Conservation (phyloP, 768 basidiomycete species). For the Aureoboletus auriporus region DNA sequence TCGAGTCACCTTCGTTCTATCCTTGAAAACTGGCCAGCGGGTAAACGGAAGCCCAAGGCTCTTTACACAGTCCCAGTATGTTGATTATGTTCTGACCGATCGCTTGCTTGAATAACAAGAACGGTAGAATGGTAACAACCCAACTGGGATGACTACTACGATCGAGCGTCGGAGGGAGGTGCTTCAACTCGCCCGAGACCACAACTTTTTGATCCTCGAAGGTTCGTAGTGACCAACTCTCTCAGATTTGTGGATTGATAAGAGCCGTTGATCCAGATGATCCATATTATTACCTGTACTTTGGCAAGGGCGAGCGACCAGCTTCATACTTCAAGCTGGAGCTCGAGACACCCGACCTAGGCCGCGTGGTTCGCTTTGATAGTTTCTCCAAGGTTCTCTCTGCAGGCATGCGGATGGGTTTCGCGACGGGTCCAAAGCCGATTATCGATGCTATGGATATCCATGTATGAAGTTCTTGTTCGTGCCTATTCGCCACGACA, state of each 20-base stretch:
- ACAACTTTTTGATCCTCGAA: constrained; percentile 83
- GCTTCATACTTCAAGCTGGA: constrained; percentile 85
- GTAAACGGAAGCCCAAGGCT: constrained; percentile 67
- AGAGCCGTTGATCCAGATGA: constrained; percentile 48
- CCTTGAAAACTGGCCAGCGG: constrained; percentile 71
- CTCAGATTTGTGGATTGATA: neutral
- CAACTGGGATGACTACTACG: constrained; percentile 76
- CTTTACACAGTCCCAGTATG: constrained; percentile 79
- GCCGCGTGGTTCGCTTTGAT: constrained; percentile 85
- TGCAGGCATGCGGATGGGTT: constrained; percentile 77
- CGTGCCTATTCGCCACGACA: constrained; percentile 10
- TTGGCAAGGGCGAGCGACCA: constrained; percentile 55
- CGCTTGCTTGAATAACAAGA: neutral
- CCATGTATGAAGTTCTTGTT: constrained; percentile 44
- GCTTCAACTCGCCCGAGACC: constrained; percentile 63
- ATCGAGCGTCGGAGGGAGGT: constrained; percentile 67
- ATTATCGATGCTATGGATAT: constrained; percentile 70
- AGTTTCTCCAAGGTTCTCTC: constrained; percentile 83
- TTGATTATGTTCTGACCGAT: constrained; percentile 5
- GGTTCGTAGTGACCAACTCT: constrained; percentile 37
- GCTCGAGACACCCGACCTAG: constrained; percentile 56
- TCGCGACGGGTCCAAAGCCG: constrained; percentile 67
- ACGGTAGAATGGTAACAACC: constrained; percentile 79
- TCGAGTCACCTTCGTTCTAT: constrained; percentile 56
- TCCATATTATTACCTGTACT: constrained; percentile 78